Conservation (phyloP, 2,329 filamentous ascomycete species). For the Xylaria sp. region DNA sequence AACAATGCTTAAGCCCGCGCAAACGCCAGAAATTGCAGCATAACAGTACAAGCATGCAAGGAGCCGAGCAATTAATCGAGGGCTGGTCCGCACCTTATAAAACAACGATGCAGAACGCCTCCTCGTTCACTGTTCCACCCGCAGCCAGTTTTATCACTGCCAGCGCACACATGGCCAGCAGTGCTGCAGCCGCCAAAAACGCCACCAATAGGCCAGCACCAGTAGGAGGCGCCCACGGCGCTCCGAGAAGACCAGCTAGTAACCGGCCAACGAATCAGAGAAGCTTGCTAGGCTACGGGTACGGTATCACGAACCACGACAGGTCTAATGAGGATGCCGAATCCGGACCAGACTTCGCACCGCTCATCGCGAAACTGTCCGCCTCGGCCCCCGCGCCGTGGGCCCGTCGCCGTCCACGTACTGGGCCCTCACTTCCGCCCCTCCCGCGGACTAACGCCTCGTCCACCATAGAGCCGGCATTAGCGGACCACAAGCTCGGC, state of each 20-base stretch:
- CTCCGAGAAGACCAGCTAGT: slow-evolving; percentile 19
- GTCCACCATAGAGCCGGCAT: slow-evolving; percentile 29
- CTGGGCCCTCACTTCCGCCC: slow-evolving; percentile 11
- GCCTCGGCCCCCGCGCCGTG: slow-evolving; percentile 19
- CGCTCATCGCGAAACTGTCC: slow-evolving; percentile 25
- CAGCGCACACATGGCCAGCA: slow-evolving; percentile 44
- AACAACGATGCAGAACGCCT: slow-evolving; percentile 58
- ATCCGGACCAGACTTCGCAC: not conserved
- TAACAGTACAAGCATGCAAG: slow-evolving; percentile 35
- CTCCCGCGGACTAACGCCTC: slow-evolving; percentile 10
- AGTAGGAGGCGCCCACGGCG: slow-evolving; percentile 11
- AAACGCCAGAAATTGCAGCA: slow-evolving; percentile 29
- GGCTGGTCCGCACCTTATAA: slow-evolving; percentile 38
- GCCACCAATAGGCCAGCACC: slow-evolving; percentile 12
- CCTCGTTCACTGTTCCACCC: slow-evolving; percentile 52
- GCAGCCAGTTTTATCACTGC: slow-evolving; percentile 57
- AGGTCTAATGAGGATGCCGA: slow-evolving; percentile 23
- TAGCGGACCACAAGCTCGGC: slow-evolving; percentile 39
- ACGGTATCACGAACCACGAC: slow-evolving; percentile 29
- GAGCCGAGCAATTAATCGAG: slow-evolving; percentile 33
- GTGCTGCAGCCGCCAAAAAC: slow-evolving; percentile 34
- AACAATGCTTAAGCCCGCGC: slow-evolving; percentile 17
- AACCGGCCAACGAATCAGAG: slow-evolving; percentile 28
- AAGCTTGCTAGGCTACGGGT: slow-evolving; percentile 28
- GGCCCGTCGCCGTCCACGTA: slow-evolving; percentile 10